phyloP scores from a whole-genome alignment of 2,329 filamentous ascomycete genomes.

The Phaeosphaeriaceae sp. region DNA sequence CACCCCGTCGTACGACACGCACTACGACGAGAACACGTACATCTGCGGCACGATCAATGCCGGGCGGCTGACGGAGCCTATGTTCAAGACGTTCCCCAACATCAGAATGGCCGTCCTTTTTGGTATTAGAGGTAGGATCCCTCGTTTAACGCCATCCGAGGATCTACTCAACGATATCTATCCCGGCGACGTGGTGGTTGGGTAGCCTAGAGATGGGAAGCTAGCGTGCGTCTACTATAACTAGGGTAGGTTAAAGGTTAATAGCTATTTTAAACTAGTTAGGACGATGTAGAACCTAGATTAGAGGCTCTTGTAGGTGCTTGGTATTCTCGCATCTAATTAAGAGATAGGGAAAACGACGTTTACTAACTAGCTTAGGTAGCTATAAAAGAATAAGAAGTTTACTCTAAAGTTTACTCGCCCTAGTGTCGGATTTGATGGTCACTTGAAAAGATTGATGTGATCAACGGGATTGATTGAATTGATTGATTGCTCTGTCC shows the following conservation, averaged over 20 bases:
- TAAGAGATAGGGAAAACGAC: slow-evolving; percentile 7
- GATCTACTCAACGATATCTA: slow-evolving; percentile 7
- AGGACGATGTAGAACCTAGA: slow-evolving; percentile 14
- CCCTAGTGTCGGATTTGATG: too few species aligned
- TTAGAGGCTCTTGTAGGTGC: slow-evolving; percentile 11
- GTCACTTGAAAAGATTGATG: too few species aligned
- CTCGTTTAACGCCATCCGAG: not conserved
- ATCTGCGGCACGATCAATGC: slow-evolving; percentile 12
- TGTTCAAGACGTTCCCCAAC: slow-evolving; percentile 17
- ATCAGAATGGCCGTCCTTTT: slow-evolving; percentile 16
- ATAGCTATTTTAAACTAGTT: slow-evolving; percentile 13
- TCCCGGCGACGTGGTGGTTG: slow-evolving; percentile 15
- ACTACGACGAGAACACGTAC: slow-evolving; percentile 18
- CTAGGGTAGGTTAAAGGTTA: slow-evolving; percentile 9
- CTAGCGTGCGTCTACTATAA: slow-evolving; percentile 12
- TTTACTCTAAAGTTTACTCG: too few species aligned
- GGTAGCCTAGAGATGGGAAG: slow-evolving; percentile 6
- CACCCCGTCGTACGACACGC: slow-evolving; percentile 10
- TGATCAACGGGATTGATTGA: too few species aligned
- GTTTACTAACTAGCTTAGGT: slow-evolving; percentile 6
- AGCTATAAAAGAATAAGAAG: slow-evolving; percentile 1
- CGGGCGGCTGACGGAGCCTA: slow-evolving; percentile 6
- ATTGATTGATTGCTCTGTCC: too few species aligned
- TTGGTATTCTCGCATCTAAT: slow-evolving; percentile 7
- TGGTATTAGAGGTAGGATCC: slow-evolving; percentile 16